Base-by-base conservation (phyloP, 2,329 filamentous ascomycete genomes). In the Colletotrichum neosansevieriae region DNA sequence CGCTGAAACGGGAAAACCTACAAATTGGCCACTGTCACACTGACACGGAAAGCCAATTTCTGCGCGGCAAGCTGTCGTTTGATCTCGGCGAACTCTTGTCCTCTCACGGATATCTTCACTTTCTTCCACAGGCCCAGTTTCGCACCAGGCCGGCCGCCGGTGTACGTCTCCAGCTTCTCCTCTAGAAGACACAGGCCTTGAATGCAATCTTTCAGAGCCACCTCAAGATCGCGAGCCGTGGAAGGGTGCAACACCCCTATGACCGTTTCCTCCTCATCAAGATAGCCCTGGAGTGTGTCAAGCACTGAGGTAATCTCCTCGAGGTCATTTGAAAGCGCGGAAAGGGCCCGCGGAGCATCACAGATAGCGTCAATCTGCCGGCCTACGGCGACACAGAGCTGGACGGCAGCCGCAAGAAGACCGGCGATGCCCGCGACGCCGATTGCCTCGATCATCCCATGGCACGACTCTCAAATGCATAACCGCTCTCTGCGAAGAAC, bases 1-100 rank as follows among this genome's bases (percentile, higher is more conserved):
- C 53, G 10, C 29, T 9, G n/a, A 36, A 13, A 3, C 13, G 32
- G 29, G 17, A 2, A 32, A 15, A 60, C 62, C 58, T 47, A 60
- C 62, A 65, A 60, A 15, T 65, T 65, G 10, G 62, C 56, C 12
- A 60, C 62, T 12, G 56, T 36, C 24, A 65, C 54, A 21, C 51
- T 47, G 3, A 65, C 49, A 2, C 32, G 34, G 54, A 65, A 47
- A 21, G 38, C 19, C 34, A 59, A 45, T 1, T 51, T 65, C 32
- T 58, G 54, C 21, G 29, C 47, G 12, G 47, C 47, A 17, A 65
- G 42, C 36, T 60, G 44, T 15, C 34, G 34, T 21, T 34, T 29
- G 15, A 65, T 29, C 44, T 65, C 45, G 9, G 34, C 47, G 24
- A 65, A 65, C 15, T 65, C 62, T 1, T 58, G 34, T 11, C 38